Evolutionary conservation across 1,139 yeast species (phyloP), one percentile per base, ranked within the genome.

Genomic region (Candida tropicalis): DNA sequence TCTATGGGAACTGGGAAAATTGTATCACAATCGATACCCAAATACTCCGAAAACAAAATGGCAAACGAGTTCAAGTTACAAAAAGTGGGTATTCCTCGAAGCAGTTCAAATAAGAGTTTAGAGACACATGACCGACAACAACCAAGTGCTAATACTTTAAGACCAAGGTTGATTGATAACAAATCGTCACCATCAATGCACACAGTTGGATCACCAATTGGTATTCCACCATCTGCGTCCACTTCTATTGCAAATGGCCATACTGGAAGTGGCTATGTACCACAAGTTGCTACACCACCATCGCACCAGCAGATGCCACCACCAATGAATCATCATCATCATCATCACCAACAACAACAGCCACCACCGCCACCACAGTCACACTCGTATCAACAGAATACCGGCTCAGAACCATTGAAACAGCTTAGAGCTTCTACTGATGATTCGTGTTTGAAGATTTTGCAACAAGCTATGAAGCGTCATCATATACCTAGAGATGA

Each of bases 391-490:
- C 47, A 29, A 15, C 35, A 23, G 20, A 33, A 38, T 26, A 9
- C 43, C 3, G 32, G 29, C 18, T 65, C 54, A 37, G 96, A 91
- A 56, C 95, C 97, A 0, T 73, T 90, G 54, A 88, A 89, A 56
- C 95, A 89, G 54, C 69, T 91, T 49, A 71, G 95, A 41, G 96
- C 96, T 0, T 85, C 95, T 3, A 84, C 90, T 18, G 97, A 91
- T 47, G 98, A 91, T 58, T 90, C 97, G 1, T 90, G 97, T 62
- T 82, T 87, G 56, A 88, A 87, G 63, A 86, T 93, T 22, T 68
- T 93, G 40, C 96, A 89, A 55, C 90, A 87, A 33, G 97, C 97
- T 4, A 84, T 90, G 86, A 82, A 84, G 53, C 77, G 95, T 51
- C 96, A 91, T 65, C 85, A 83, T 50, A 77, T 93, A 44, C 82